Evolutionary conservation across 2,329 filamentous ascomycete species (phyloP).

Genomic region (Cercospora beticola): DNA sequence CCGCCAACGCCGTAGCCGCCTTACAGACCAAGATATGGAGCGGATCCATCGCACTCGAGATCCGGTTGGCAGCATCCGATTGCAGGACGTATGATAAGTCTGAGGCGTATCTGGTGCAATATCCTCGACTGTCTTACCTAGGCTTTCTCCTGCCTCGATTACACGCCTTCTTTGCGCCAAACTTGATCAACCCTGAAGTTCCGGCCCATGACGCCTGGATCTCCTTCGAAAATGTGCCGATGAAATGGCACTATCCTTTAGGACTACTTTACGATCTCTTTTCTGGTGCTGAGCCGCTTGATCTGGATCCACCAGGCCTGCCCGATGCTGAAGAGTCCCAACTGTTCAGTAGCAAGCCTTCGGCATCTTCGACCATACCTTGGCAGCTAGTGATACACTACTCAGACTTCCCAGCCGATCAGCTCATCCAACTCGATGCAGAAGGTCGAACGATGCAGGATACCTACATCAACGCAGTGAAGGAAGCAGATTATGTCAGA

Average conservation of each 20-base stretch:
- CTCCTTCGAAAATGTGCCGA: conserved; percentile 64
- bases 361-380: conserved; percentile 45
- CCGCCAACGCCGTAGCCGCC: conserved; percentile 33
- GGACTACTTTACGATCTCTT: conserved; percentile 70
- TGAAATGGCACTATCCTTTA: conserved; percentile 72
- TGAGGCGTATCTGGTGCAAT: conserved; percentile 62
- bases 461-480: conserved; percentile 67
- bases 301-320: conserved; percentile 23
- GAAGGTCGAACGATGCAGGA: conserved; percentile 60
- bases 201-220: conserved; percentile 60
- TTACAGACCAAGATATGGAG: conserved; percentile 57
- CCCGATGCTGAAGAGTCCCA: conserved; percentile 13
- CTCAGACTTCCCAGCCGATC: conserved; percentile 57
- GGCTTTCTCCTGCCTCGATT: conserved; percentile 63
- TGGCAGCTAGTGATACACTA: conserved; percentile 66
- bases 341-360: conserved; percentile 9
- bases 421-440: conserved; percentile 58
- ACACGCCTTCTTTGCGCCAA: conserved; percentile 60
- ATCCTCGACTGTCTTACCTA: conserved; percentile 67
- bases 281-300: conserved; percentile 55
- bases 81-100: conserved; percentile 61
- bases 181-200: conserved; percentile 58
- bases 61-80: conserved; percentile 58
- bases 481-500: conserved; percentile 81
- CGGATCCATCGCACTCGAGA: conserved; percentile 60